A percentile compares a stretch with the other conserved stretches of the same genome.
These are phyloP conservation scores for Purpureocillium lavendulum DNA, from an alignment of 2,329 filamentous ascomycete species.

Conservation along the genomic window DNA sequence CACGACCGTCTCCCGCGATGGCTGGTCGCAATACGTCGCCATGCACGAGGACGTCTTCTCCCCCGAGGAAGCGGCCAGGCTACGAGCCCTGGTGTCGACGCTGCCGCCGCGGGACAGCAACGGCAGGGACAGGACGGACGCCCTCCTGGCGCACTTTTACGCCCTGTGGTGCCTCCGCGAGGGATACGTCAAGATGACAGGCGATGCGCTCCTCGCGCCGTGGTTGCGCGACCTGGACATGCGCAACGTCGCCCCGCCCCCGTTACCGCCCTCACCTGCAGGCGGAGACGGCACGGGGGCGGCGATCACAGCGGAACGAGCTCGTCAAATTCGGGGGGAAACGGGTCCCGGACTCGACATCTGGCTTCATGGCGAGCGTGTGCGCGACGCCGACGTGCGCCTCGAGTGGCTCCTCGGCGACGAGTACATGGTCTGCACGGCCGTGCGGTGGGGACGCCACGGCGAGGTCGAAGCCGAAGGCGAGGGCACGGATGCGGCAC, in stretches of 20 bases:
- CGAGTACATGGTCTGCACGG: constrained; percentile 48
- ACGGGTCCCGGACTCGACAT: constrained; percentile 13
- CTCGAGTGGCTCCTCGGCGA: constrained; percentile 31
- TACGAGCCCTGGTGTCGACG: constrained; percentile 36
- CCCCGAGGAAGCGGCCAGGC: constrained; percentile 49
- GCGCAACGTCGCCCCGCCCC: constrained; percentile 49
- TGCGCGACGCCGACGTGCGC: constrained; percentile 25
- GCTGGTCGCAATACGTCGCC: constrained; percentile 61
- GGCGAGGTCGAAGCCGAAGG: constrained; percentile 32
- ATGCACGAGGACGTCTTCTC: constrained; percentile 66
- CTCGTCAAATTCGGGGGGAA: too few relatives aligned
- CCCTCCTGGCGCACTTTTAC: constrained; percentile 63
- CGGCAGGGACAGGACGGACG: too few relatives aligned
- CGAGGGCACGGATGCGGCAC: too few relatives aligned
- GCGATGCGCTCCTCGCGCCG: constrained; percentile 64
- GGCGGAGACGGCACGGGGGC: constrained; percentile 9
- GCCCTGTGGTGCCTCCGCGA: constrained; percentile 73
- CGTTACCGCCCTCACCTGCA: too few relatives aligned
- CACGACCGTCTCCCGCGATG: constrained; percentile 44
- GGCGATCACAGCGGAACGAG: too few relatives aligned
- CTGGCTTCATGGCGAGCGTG: constrained; percentile 18
- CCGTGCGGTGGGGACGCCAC: constrained; percentile 27
- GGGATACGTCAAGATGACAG: constrained; percentile 76
- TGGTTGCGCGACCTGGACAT: constrained; percentile 70
- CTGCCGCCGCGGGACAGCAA: constrained; percentile 1